phyloP scores from a whole-genome alignment of 1,284 basidiomycete species.

The Ganoderma boninense region DNA sequence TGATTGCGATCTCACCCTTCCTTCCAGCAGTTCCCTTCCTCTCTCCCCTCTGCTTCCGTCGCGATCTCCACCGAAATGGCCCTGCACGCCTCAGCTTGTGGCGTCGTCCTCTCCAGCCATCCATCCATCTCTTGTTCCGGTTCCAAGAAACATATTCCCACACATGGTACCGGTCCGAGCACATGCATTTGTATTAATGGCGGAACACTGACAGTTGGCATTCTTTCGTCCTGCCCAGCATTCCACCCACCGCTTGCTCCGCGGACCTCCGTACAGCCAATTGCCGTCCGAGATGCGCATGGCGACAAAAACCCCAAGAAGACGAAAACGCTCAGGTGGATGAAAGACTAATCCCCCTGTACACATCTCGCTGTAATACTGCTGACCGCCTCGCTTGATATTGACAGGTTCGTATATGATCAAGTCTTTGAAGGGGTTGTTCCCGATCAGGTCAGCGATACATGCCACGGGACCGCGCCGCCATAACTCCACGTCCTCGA shows the following conservation, averaged over 20 bases:
- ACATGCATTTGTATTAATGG: background rate
- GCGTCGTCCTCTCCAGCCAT: conserved; percentile 1
- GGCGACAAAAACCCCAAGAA: too few relatives aligned
- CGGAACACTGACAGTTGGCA: conserved; percentile 2
- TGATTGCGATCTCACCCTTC: conserved; percentile 6
- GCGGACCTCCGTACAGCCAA: conserved; percentile 3
- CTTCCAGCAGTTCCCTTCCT: background rate
- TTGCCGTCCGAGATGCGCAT: conserved; percentile 4
- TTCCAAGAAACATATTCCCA: conserved; percentile 1
- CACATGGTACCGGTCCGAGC: background rate
- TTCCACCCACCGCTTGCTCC: background rate
- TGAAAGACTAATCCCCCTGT: too few relatives aligned
- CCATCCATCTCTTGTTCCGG: conserved; percentile 12
- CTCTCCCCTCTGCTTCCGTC: background rate
- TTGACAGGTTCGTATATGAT: too few relatives aligned
- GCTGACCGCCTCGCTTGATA: too few relatives aligned
- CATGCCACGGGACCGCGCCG: too few relatives aligned
- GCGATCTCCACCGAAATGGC: background rate
- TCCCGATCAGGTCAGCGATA: too few relatives aligned
- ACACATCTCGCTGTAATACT: too few relatives aligned
- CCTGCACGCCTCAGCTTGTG: background rate
- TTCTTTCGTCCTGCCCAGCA: background rate
- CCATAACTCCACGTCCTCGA: too few relatives aligned
- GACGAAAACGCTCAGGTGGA: too few relatives aligned
- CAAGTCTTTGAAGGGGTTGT: too few relatives aligned